A percentile compares a stretch with the other conserved stretches of the same genome.
Conservation (phyloP, 1,139 yeast genomes). For the Geotrichum citri-aurantii region DNA sequence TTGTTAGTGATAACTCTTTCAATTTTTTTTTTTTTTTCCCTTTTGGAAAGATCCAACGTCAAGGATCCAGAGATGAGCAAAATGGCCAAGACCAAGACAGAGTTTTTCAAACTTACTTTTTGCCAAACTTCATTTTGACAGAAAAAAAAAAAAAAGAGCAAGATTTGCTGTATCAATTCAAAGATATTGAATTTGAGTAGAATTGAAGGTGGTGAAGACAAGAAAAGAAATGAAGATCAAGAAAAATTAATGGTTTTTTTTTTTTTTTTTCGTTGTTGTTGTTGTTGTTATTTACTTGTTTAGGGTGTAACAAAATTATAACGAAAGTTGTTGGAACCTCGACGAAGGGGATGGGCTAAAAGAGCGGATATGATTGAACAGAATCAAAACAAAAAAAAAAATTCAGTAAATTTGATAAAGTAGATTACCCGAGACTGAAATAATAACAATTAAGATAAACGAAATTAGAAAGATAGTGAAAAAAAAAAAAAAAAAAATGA, state of each 20-base stretch:
- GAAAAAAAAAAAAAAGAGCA: background rate
- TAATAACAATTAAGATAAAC: background rate
- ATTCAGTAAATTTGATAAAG: no score
- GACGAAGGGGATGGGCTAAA: background rate
- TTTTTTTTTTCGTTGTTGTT: background rate
- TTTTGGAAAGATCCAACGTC: no score
- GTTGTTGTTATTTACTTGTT: no score
- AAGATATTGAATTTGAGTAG: background rate
- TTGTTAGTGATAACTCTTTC: background rate
- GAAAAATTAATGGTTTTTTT: background rate
- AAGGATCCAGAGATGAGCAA: background rate
- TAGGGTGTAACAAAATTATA: background rate
- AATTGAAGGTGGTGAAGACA: background rate
- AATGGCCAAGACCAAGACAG: background rate
- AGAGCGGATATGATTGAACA: background rate
- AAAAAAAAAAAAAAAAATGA: no score
- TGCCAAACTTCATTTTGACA: slow-evolving; percentile 71
- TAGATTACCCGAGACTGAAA: background rate
- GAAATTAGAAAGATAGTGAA: no score
- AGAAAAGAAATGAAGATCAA: background rate
- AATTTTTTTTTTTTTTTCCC: background rate
- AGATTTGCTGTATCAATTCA: background rate
- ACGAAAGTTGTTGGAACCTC: background rate
- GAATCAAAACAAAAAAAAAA: background rate
- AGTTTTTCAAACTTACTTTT: slow-evolving; percentile 48